Evolutionary conservation across 179 eudicot species (phyloP).

Genomic region (Spergularia azorica): DNA sequence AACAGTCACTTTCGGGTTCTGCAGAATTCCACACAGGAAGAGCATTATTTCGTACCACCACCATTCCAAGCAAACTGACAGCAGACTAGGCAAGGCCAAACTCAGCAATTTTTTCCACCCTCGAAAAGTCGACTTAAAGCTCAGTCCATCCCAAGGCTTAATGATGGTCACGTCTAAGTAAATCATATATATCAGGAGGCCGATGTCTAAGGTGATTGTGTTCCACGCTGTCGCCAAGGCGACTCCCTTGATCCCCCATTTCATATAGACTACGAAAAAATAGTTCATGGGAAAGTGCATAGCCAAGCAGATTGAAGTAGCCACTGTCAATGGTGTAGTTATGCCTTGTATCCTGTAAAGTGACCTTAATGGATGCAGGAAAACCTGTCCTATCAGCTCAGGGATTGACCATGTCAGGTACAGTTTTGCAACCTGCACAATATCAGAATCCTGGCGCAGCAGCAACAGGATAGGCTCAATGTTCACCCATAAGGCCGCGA

Average conservation of each 20-base stretch:
- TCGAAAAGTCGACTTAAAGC: conserved; percentile 43
- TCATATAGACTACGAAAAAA: conserved; percentile 47
- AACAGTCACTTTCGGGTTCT: conserved; percentile 61
- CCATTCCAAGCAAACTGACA: conserved; percentile 89
- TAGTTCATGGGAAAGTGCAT: conserved; percentile 71
- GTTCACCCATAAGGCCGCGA: conserved; percentile 74
- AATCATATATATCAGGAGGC: conserved; percentile 50
- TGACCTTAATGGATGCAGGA: conserved; percentile 59
- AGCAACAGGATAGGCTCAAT: conserved; percentile 54
- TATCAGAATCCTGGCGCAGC: conserved; percentile 64
- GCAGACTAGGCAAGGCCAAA: conserved; percentile 64
- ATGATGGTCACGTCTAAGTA: conserved; percentile 30
- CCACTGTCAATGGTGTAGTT: conserved; percentile 54
- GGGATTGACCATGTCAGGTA: conserved; percentile 70
- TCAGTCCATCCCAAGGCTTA: conserved; percentile 71
- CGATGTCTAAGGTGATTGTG: conserved; percentile 55
- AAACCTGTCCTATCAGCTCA: conserved; percentile 64
- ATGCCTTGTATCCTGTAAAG: conserved; percentile 67
- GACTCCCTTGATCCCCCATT: conserved; percentile 68
- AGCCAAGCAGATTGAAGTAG: conserved; percentile 43
- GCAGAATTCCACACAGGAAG: conserved; percentile 65
- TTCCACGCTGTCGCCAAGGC: conserved; percentile 69
- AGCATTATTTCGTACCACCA: conserved; percentile 95
- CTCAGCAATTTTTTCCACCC: conserved; percentile 72
- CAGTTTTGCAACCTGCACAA: conserved; percentile 55